phyloP scores from a whole-genome alignment of 2,329 filamentous ascomycete species.

The Curvularia eragrostidis region DNA sequence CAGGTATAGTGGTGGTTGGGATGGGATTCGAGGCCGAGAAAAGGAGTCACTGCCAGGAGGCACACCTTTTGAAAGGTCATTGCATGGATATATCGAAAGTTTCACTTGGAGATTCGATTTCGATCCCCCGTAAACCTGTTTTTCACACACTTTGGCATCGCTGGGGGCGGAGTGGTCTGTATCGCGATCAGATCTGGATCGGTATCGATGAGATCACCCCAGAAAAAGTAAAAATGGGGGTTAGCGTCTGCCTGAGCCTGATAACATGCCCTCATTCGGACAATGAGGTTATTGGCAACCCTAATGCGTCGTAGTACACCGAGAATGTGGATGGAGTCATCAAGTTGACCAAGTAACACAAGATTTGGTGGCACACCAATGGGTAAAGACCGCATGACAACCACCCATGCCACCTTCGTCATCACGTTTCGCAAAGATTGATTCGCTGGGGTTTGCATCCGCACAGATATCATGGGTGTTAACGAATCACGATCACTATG shows the following conservation, averaged over 20 bases:
- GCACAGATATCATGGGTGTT: no score
- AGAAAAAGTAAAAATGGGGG: background rate
- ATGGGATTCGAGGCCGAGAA: background rate
- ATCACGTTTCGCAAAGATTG: background rate
- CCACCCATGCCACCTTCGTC: background rate
- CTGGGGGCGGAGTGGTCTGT: background rate
- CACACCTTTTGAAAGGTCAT: background rate
- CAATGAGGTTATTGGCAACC: background rate
- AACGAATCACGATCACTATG: background rate
- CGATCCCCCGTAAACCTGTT: constrained; percentile 2
- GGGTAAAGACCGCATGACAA: background rate
- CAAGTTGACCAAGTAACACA: background rate
- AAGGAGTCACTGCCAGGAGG: background rate
- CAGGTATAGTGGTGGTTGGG: background rate
- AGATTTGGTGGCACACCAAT: constrained; percentile 4
- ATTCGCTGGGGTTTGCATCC: background rate
- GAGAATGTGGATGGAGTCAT: background rate
- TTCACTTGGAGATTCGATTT: background rate
- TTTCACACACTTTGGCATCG: background rate
- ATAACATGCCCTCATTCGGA: background rate
- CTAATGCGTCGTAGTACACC: background rate
- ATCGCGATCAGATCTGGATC: background rate
- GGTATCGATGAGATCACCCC: background rate
- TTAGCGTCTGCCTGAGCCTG: background rate
- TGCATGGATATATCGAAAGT: background rate